Conservation (phyloP, 164 flowering plant genomes). For the Annona cherimola region DNA sequence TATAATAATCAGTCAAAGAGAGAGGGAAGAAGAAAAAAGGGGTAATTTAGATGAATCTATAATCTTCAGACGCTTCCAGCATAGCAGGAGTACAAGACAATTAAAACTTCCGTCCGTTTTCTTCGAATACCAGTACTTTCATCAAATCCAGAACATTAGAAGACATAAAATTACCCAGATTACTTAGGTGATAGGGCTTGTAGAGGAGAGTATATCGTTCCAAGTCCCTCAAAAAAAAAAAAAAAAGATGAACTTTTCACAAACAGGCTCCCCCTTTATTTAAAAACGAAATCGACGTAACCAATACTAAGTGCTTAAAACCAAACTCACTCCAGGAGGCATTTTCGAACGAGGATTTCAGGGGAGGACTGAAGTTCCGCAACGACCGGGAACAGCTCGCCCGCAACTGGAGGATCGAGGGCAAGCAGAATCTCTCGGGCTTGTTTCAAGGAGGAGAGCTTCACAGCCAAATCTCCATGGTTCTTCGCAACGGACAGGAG, state of each 20-base stretch:
- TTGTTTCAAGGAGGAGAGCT: conserved; percentile 76
- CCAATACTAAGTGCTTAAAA: background rate
- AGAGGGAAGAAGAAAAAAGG: background rate
- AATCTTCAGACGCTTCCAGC: too few species aligned
- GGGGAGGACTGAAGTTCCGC: conserved; percentile 67
- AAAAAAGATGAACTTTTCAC: background rate
- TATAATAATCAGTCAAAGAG: background rate
- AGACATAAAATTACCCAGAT: too few species aligned
- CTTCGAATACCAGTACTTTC: too few species aligned
- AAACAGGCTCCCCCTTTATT: background rate
- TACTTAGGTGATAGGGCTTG: too few species aligned
- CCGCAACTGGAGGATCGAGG: conserved; percentile 43
- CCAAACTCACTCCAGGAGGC: conserved; percentile 63
- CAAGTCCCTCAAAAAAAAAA: too few species aligned
- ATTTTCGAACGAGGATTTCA: conserved; percentile 50
- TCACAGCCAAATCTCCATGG: conserved; percentile 81
- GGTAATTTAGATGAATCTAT: background rate
- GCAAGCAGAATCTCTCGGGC: conserved; percentile 56
- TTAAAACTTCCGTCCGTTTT: too few species aligned
- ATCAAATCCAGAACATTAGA: too few species aligned
- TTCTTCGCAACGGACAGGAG: conserved; percentile 79
- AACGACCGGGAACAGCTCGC: conserved; percentile 64
- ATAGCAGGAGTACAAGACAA: too few species aligned
- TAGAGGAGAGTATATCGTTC: too few species aligned
- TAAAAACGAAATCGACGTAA: background rate